Evolutionary conservation across 2,329 filamentous ascomycete genomes (phyloP), one percentile per base, ranked within the genome.

Genomic region (Celoporthe dispersa): DNA sequence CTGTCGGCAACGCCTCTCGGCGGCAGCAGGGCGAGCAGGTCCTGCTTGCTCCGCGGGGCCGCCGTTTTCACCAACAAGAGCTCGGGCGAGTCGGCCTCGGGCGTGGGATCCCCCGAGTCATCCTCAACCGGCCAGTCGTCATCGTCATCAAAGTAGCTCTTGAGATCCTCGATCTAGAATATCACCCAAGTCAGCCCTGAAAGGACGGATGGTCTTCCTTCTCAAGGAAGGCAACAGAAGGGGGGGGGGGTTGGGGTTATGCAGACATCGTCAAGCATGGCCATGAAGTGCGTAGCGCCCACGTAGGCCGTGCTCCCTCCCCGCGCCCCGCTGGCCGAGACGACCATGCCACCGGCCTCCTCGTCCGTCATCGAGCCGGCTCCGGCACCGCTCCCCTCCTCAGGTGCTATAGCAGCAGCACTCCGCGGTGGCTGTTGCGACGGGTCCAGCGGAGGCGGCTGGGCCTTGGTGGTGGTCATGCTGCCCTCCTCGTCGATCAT

Each of bases 221-320:
- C 22, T 48, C 9, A 48, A 22, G 7, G 22, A 7, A n/a, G 11
- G 5, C 44, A 2, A 48, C 22, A n/a, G 44, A 28, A 31, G 7
- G 11, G 51, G n/a, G 25, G 3, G 12, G 6, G 12, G 11, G 22
- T 7, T 8, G n/a, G n/a, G 51, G 14, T 19, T 19, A n/a, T n/a
- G 8, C 53, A 31, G 25, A 88, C 87, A 79, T 89, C 85, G 74
- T 89, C 85, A 14, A 89, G 77, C 77, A 89, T 88, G 2, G 87
- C 87, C 80, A 88, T 85, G 73, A 86, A 88, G 70, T 89, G 87
- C 60, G 87, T 89, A 4, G 86, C 86, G 1, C 87, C 87, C 5
- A 89, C 83, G 73, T 88, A 89, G 5, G 83, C 86, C 57, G 82
- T 83, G 12, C 33, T 70, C 1, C 68, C 64, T n/a, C 80, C 81